A percentile compares a stretch with the other conserved stretches of the same genome.
These are phyloP conservation scores for Glycine tomentella DNA, from an alignment of 306 rosid species.

Conservation along the genomic window DNA sequence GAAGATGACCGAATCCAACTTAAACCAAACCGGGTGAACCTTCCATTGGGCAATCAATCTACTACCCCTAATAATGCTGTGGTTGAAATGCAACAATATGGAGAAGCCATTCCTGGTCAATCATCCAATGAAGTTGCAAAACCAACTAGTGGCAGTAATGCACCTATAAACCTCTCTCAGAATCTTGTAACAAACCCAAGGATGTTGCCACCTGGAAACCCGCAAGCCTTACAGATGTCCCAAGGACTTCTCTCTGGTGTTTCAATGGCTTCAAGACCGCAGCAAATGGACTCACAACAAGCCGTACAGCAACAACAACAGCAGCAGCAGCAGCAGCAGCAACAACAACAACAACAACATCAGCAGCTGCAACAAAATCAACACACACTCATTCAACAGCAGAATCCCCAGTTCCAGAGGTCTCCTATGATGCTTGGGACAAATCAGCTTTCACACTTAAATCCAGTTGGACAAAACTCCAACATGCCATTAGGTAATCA, in stretches of 20 bases:
- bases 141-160: slow-evolving; percentile 57
- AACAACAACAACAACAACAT: slow-evolving; percentile 46
- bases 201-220: slow-evolving; percentile 90
- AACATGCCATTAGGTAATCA: slow-evolving; percentile 73
- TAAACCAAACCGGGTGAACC: slow-evolving; percentile 61
- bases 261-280: slow-evolving; percentile 76
- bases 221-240: slow-evolving; percentile 91
- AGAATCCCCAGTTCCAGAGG: slow-evolving; percentile 81
- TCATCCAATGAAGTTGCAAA: slow-evolving; percentile 69
- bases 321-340: slow-evolving; percentile 59
- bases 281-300: slow-evolving; percentile 76
- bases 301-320: slow-evolving; percentile 61
- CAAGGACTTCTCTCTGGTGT: slow-evolving; percentile 79
- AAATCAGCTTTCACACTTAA: slow-evolving; percentile 75
- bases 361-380: slow-evolving; percentile 72
- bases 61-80: slow-evolving; percentile 58
- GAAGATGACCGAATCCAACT: slow-evolving; percentile 66
- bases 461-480: slow-evolving; percentile 74
- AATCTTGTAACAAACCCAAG: slow-evolving; percentile 70
- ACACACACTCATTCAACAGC: slow-evolving; percentile 72
- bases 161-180: slow-evolving; percentile 71
- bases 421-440: slow-evolving; percentile 75
- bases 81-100: slow-evolving; percentile 78
- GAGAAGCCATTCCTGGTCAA: slow-evolving; percentile 71
- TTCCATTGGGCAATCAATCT: slow-evolving; percentile 63